Conservation (phyloP, 768 basidiomycete genomes). For the Xerocomus brunneocitrinus region DNA sequence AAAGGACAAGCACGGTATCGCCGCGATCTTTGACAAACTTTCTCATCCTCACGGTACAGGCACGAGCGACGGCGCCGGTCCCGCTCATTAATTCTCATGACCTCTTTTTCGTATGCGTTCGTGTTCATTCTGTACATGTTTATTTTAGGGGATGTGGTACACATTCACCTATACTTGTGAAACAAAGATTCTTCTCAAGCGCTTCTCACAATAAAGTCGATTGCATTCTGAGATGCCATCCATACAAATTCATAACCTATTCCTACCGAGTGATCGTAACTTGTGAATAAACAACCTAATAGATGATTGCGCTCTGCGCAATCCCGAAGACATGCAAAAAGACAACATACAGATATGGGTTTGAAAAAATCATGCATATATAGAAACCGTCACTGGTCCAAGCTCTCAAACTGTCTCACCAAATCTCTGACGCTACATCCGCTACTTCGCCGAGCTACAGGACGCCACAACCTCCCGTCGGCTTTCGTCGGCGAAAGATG, state of each 20-base stretch:
- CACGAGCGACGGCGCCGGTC: not conserved
- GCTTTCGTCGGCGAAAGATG: slow-evolving; percentile 38
- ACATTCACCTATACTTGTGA: not conserved
- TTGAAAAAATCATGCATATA: not conserved
- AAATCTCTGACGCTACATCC: slow-evolving; percentile 71
- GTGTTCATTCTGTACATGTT: not conserved
- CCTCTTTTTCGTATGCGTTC: not conserved
- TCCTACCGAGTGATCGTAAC: not conserved
- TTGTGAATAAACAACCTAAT: not conserved
- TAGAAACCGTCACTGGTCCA: slow-evolving; percentile 11
- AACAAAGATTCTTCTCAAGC: not conserved
- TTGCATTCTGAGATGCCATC: not conserved
- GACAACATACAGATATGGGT: slow-evolving; percentile 1
- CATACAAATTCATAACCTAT: not conserved
- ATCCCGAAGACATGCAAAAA: slow-evolving; percentile 3
- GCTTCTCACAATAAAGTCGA: not conserved
- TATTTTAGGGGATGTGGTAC: not conserved
- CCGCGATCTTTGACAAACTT: slow-evolving; percentile 29
- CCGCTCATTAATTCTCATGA: not conserved
- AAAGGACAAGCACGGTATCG: slow-evolving; percentile 30
- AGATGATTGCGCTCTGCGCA: slow-evolving; percentile 11
- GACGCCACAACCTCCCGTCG: slow-evolving; percentile 30
- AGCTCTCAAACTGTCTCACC: slow-evolving; percentile 55
- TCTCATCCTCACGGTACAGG: slow-evolving; percentile 16
- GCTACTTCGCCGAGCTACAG: slow-evolving; percentile 50